Conservation (phyloP, 164 flowering plant genomes). For the grape (Vitis vinifera) region ASM3070453v1 NC_081820.1:23291001-23291500, state of each 20-base stretch:
- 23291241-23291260: constrained; percentile 94
- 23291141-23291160: constrained; percentile 1
- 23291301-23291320: constrained; percentile 2
- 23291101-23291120: background rate
- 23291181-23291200: constrained; percentile 99
- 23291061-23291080: constrained; percentile 12
- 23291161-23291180: constrained; percentile 69
- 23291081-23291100: background rate
- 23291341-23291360: background rate
- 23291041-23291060: constrained; percentile 99
- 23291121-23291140: background rate
- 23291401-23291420: constrained; percentile 25
- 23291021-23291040: constrained; percentile 95
- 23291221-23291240: constrained; percentile 96
- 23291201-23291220: constrained; percentile 93
- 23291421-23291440: constrained; percentile 99
- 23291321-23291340: constrained; percentile 8
- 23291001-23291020: constrained; percentile 90
- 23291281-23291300: constrained; percentile 27
- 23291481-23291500: constrained; percentile 86
- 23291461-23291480: constrained; percentile 90
- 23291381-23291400: background rate
- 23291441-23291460: constrained; percentile 98
- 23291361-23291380: background rate
- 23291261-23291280: constrained; percentile 92